Conservation (phyloP, 345 rosid species). For the Bruguiera gymnorhiza region DNA sequence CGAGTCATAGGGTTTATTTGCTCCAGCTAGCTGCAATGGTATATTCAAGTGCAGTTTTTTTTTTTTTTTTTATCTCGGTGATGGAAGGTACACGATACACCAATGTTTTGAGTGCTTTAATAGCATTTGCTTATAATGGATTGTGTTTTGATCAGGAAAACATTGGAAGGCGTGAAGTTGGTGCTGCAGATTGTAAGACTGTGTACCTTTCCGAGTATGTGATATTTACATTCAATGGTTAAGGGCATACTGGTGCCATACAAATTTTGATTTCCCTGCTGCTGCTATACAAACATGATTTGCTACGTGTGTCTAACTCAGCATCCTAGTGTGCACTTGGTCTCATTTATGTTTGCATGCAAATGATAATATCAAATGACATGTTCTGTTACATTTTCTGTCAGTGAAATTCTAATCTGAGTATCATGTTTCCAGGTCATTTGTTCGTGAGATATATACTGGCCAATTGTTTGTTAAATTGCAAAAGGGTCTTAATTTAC, state of each 20-base stretch:
- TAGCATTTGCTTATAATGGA: not conserved
- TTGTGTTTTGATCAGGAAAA: conserved; percentile 45
- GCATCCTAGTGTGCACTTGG: not conserved
- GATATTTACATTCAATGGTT: not conserved
- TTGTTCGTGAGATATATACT: conserved; percentile 74
- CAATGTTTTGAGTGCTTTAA: not conserved
- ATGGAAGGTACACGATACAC: too few relatives aligned
- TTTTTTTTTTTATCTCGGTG: too few relatives aligned
- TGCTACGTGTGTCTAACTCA: too few relatives aligned
- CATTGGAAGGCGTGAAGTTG: conserved; percentile 63
- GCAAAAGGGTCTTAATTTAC: conserved; percentile 68
- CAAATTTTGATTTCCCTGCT: too few relatives aligned
- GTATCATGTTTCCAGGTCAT: conserved; percentile 48
- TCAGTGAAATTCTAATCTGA: not conserved
- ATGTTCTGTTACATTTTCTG: not conserved
- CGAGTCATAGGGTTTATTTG: too few relatives aligned
- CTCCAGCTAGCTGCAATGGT: too few relatives aligned
- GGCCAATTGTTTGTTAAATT: conserved; percentile 81
- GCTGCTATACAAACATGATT: too few relatives aligned
- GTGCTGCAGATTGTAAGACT: conserved; percentile 77
- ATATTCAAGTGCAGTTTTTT: too few relatives aligned
- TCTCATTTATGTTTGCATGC: not conserved
- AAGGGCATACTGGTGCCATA: not conserved
- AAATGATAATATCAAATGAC: not conserved
- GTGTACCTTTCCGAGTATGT: conserved; percentile 85